Evolutionary conservation across 148 eudicot species (phyloP), one percentile per base, ranked within the genome.

Genomic region (Rhododendron ovatum): DNA sequence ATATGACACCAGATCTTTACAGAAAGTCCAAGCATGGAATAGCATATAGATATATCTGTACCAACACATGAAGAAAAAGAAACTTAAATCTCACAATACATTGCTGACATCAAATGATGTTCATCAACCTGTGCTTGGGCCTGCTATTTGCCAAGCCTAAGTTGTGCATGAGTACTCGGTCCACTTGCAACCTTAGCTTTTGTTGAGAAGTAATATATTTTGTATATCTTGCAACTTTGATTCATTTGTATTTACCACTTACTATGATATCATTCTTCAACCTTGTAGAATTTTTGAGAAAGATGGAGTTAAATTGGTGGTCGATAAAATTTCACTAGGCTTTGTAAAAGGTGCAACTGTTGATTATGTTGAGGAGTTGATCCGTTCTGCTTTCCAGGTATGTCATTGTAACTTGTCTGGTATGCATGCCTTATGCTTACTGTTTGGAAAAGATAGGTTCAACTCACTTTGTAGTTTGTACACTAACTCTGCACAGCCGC

Each of bases 331-430:
- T 84, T 97, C 99, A 5, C 91, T 91, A n/a, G 99, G 91, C 88
- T 97, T 97, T 88, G 99, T 97, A 65, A 97, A 95, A 86, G 99
- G 99, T 78, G 93, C 99, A 18, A 94, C 94, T 50, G 91, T 97
- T 90, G 99, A 97, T 94, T 95, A 95, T 91, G 99, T 91, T 33
- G 96, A 95, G 92, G 99, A 97, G 93, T 94, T 97, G 81, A 97
- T 95, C 71, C 98, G 99, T 35, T 94, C 99, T 83, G 99, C 98
- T 61, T 97, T 97, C 71, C 99, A 97, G 96, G 99, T 95, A 67
- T 84, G 89, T 85, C 76, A 18, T 35, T 78, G 26, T 51, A 47
- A 7, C 65, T 83, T 89, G 48, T 76, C 39, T 51, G 35, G 24
- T 53, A 37, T 84, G 69, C 67, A n/a, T 59, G 67, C 24, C 39